Evolutionary conservation across 2,329 filamentous ascomycete genomes (phyloP).

Genomic region (Pseudogymnoascus verrucosus): DNA sequence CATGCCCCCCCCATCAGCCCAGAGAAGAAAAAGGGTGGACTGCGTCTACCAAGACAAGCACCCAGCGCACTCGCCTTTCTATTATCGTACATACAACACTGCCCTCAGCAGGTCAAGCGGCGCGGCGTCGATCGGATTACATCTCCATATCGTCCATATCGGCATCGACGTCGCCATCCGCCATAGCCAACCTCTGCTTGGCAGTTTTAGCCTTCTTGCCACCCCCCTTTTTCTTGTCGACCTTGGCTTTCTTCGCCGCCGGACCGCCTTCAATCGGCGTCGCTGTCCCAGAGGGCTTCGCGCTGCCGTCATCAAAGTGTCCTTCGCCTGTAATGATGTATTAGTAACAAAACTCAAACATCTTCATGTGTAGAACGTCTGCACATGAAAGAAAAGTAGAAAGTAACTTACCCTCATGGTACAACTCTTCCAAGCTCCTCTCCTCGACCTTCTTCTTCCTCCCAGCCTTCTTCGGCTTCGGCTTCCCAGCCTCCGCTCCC

Average conservation of each 20-base stretch:
- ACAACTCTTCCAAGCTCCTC: constrained; percentile 85
- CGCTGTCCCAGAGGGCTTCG: constrained; percentile 76
- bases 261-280: constrained; percentile 61
- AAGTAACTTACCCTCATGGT: constrained; percentile 83
- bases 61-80: neutral
- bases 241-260: constrained; percentile 49
- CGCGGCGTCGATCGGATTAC: neutral
- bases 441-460: constrained; percentile 49
- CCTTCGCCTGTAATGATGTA: constrained; percentile 66
- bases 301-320: constrained; percentile 80
- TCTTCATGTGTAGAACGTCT: neutral
- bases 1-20: constrained; percentile 6
- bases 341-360: constrained; percentile 27
- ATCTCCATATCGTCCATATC: constrained; percentile 10
- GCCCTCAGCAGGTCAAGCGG: neutral
- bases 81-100: constrained; percentile 7
- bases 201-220: constrained; percentile 60
- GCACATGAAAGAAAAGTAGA: neutral
- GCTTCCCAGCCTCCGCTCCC: constrained; percentile 56
- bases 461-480: constrained; percentile 50
- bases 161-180: constrained; percentile 44
- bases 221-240: constrained; percentile 38
- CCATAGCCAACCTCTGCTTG: constrained; percentile 60
- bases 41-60: constrained; percentile 6
- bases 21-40: constrained; percentile 2